Conservation (phyloP, 306 rosid species). For the Cicer cuneatum region DNA sequence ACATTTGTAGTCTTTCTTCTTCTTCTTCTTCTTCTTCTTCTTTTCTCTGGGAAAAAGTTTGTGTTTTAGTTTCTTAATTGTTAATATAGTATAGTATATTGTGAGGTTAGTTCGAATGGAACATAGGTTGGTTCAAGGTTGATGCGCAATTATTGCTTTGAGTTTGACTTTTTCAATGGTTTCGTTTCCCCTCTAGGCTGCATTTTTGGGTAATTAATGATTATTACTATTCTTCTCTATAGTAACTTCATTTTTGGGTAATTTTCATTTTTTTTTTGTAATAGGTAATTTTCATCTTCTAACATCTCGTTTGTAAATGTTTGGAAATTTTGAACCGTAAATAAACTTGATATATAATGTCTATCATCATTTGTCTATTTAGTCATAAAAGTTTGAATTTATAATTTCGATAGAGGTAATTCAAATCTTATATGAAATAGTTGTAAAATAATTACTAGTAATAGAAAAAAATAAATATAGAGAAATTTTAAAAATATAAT, state of each 20-base stretch:
- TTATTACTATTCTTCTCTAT: background rate
- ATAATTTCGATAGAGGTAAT: no score
- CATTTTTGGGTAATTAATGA: background rate
- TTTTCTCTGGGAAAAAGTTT: constrained; percentile 25
- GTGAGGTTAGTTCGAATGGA: constrained; percentile 46
- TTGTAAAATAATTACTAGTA: no score
- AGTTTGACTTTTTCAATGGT: constrained; percentile 67
- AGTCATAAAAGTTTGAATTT: no score
- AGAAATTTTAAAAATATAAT: no score
- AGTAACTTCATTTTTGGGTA: background rate
- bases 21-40: constrained; percentile 33
- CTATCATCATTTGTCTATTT: no score
- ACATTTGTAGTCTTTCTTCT: constrained; percentile 53
- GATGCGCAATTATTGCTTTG: constrained; percentile 67
- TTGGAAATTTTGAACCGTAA: background rate
- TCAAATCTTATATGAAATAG: no score
- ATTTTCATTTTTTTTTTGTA: background rate
- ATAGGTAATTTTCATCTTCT: background rate
- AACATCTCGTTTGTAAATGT: background rate
- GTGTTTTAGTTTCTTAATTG: constrained; percentile 32
- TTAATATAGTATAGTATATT: constrained; percentile 50
- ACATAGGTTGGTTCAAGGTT: constrained; percentile 50
- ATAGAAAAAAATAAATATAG: no score
- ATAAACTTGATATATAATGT: background rate
- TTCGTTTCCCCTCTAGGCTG: constrained; percentile 31